Base-by-base conservation (phyloP, 192 early-diverging fungal species). In the Spizellomyces punctatus region DNA sequence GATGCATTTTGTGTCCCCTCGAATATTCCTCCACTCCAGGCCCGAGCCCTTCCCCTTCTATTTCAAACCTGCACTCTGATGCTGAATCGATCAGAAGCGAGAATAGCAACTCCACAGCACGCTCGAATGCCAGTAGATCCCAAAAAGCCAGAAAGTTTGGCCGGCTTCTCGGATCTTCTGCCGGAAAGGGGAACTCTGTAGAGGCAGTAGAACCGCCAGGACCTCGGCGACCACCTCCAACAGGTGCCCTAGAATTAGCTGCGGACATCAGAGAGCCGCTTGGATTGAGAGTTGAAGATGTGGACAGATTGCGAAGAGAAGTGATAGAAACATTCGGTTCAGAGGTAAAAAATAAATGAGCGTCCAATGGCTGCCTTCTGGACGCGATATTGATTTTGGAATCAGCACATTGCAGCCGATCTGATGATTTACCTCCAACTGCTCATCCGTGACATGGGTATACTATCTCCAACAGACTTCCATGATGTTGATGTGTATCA, bases 341-440 rank as follows among this genome's bases (percentile, higher is more conserved):
- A 36, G 27, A 36, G 27, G 27, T 36, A 36, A 3, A 36, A 36
- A 36, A 36, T 36, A 3, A 36, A 0, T 36, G 27, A 36, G 27
- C 27, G 27, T 36, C 27, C 27, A 0, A 36, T 3, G 27, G 27
- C 3, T 36, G 27, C 27, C 27, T 36, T 36, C 27, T 36, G 27
- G 27, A 36, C 27, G 27, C 27, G 27, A 36, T 36, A 36, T 36
- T 36, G 27, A 36, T 36, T 36, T 36, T 36, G 27, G 36, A 61
- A 16, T 6, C 42, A 65, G 64, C 44, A n/a, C 17, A 52, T 65
- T 5, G 36, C 22, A 19, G 47, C 54, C 17, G 71, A 72, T 57
- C 61, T 72, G n/a, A 43, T 42, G 14, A 19, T 56, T 10, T 72
- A 72, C 46, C 71, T 63, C 9, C 10, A 8, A 7, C 71, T 72